Conservation (phyloP, 306 rosid species). For the Vachellia collinsii region DNA sequence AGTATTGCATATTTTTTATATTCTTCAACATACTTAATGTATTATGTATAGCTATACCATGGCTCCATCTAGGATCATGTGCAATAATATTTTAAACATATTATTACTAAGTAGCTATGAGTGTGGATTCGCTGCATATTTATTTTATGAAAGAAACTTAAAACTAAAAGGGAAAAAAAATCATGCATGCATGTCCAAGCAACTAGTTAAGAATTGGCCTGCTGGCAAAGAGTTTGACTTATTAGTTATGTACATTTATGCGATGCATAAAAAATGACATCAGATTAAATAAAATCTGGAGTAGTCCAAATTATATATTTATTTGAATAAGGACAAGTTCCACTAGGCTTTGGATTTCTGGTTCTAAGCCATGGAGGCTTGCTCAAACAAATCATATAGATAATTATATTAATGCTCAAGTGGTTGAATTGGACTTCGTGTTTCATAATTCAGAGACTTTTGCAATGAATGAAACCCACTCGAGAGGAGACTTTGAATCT, state of each 20-base stretch:
- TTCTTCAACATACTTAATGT: background rate
- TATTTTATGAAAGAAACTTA: background rate
- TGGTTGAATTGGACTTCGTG: conserved; percentile 11
- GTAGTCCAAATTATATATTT: background rate
- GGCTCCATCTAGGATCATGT: conserved; percentile 27
- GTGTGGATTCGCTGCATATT: background rate
- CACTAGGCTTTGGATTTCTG: background rate
- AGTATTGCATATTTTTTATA: background rate
- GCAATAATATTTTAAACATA: conserved; percentile 2
- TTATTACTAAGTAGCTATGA: background rate
- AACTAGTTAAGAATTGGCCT: conserved; percentile 1
- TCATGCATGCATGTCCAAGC: conserved; percentile 1
- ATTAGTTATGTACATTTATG: background rate
- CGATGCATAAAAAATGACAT: background rate
- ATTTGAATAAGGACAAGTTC: background rate
- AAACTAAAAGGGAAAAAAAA: background rate
- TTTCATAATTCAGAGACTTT: background rate
- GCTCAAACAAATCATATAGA: background rate
- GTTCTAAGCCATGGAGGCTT: conserved; percentile 16
- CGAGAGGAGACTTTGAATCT: conserved; percentile 10
- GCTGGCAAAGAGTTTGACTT: background rate
- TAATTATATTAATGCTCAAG: background rate
- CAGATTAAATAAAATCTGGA: background rate
- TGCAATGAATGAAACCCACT: conserved; percentile 8
- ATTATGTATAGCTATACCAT: background rate